phyloP scores from a whole-genome alignment of 2,329 filamentous ascomycete genomes.

The Myotisia sp. region DNA sequence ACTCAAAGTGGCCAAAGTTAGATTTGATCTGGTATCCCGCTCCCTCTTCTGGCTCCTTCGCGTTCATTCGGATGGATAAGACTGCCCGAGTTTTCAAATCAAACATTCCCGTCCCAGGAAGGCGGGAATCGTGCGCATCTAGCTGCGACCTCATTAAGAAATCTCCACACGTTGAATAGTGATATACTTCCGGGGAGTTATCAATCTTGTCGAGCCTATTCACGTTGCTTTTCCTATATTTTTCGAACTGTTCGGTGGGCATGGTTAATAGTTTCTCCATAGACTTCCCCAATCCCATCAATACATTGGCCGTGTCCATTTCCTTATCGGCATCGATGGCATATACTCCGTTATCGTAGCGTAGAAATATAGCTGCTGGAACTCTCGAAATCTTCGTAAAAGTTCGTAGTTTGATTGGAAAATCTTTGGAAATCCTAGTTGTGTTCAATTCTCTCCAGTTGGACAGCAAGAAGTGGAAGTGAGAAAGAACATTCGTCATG shows the following conservation, averaged over 20 bases:
- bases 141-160: conserved; percentile 92
- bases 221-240: conserved; percentile 56
- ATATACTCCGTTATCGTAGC: conserved; percentile 71
- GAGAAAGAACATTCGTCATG: conserved; percentile 74
- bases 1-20: conserved; percentile 67
- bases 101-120: conserved; percentile 87
- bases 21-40: conserved; percentile 74
- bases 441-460: conserved; percentile 61
- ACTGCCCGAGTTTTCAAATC: conserved; percentile 93
- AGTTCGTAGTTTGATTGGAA: conserved; percentile 44
- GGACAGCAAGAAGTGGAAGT: conserved; percentile 88
- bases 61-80: conserved; percentile 79
- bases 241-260: conserved; percentile 68
- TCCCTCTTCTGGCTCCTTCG: conserved; percentile 54
- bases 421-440: conserved; percentile 51
- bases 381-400: conserved; percentile 61
- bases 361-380: conserved; percentile 68
- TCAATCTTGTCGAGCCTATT: conserved; percentile 54
- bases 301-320: conserved; percentile 67
- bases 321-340: conserved; percentile 95
- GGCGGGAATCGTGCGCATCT: conserved; percentile 70
- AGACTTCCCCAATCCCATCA: conserved; percentile 85
- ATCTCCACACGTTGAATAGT: conserved; percentile 74
- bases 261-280: conserved; percentile 92
- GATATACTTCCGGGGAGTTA: conserved; percentile 61